Percentiles rank a stretch among this genome's conserved stretches.
Conservation (phyloP, 192 early-diverging fungal genomes). For the Linnemannia hyalina region DNA sequence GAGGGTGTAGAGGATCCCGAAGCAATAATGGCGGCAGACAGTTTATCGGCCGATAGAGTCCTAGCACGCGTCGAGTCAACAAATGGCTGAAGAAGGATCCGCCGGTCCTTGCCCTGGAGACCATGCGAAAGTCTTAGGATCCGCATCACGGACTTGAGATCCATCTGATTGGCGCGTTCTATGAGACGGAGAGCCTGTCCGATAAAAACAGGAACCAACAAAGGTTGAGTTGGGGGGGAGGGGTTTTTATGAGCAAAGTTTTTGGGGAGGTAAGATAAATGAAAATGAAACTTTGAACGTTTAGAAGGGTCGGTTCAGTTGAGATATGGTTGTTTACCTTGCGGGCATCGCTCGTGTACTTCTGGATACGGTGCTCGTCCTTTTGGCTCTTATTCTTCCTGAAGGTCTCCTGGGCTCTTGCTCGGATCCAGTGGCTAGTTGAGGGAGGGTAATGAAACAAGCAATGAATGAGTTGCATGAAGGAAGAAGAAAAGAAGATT, state of each 20-base stretch:
- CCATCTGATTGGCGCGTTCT: conserved; percentile 53
- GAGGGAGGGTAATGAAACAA: background rate
- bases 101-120: conserved; percentile 35
- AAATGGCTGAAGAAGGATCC: conserved; percentile 34
- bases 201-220: background rate
- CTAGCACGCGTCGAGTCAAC: conserved; percentile 23
- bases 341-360: conserved; percentile 40
- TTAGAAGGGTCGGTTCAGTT: background rate
- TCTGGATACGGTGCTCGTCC: conserved; percentile 22
- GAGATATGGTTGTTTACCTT: conserved; percentile 16
- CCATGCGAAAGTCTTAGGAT: conserved; percentile 32
- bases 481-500: background rate
- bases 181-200: conserved; percentile 38
- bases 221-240: too few relatives aligned
- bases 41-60: conserved; percentile 21
- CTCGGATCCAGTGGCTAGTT: conserved; percentile 23
- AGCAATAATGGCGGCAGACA: conserved; percentile 19
- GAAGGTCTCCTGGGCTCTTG: conserved; percentile 29
- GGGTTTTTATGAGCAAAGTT: background rate
- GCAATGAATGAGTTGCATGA: background rate
- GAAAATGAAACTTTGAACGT: background rate
- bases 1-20: background rate
- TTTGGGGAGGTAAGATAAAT: background rate
- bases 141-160: conserved; percentile 31
- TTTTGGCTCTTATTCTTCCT: conserved; percentile 18